Evolutionary conservation across 2,329 filamentous ascomycete species (phyloP).

Genomic region (Calonectria pteridis): DNA sequence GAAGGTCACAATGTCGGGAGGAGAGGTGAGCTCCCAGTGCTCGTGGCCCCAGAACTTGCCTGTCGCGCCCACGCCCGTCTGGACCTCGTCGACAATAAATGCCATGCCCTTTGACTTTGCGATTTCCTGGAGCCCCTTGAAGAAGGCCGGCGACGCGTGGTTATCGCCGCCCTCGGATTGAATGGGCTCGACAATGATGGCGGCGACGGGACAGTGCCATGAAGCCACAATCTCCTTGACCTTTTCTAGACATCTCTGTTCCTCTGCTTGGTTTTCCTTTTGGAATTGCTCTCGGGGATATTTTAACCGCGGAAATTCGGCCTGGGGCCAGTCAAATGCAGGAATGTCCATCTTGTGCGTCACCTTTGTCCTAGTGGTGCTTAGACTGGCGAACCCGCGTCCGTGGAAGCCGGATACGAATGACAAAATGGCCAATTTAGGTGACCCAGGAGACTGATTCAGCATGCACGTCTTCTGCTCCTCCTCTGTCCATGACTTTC

Average conservation of each 20-base stretch:
- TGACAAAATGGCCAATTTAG: conserved; percentile 80
- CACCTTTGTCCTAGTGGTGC: conserved; percentile 89
- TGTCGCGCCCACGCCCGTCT: conserved; percentile 91
- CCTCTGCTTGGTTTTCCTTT: conserved; percentile 82
- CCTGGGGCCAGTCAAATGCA: conserved; percentile 93
- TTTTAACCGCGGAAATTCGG: conserved; percentile 84
- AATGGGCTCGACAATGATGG: conserved; percentile 82
- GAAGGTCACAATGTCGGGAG: conserved; percentile 94
- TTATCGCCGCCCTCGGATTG: conserved; percentile 89
- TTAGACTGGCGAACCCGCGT: conserved; percentile 85
- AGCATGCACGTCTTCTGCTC: conserved; percentile 17
- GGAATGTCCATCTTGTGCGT: conserved; percentile 96
- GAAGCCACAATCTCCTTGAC: conserved; percentile 78
- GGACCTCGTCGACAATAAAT: conserved; percentile 87
- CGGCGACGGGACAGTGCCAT: conserved; percentile 77
- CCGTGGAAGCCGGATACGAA: conserved; percentile 86
- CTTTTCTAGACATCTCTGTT: conserved; percentile 78
- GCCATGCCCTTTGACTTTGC: conserved; percentile 77
- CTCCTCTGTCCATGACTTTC: conserved; percentile 57
- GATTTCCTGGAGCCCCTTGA: conserved; percentile 78
- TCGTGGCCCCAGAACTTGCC: conserved; percentile 97
- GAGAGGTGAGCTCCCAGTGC: conserved; percentile 84
- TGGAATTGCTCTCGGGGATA: conserved; percentile 85
- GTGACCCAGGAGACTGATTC: conserved; percentile 71
- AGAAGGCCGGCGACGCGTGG: conserved; percentile 83